phyloP scores from a whole-genome alignment of 129 eudicot genomes.

The Arctium minus region DNA sequence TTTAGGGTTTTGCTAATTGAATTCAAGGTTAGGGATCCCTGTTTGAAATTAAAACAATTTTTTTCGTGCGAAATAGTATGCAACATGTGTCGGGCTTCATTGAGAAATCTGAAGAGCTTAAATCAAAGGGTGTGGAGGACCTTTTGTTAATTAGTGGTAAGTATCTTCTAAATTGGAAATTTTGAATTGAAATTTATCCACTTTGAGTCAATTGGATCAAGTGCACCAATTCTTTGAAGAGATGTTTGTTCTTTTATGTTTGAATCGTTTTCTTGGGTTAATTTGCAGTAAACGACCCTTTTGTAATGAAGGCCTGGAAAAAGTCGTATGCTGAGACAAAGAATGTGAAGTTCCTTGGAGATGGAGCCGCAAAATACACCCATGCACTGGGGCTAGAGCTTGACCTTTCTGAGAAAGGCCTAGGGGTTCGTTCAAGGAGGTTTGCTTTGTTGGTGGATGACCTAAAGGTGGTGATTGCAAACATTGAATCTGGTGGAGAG shows the following conservation, averaged over 20 bases:
- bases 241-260: background rate
- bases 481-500: constrained; percentile 76
- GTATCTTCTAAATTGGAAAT: background rate
- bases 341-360: constrained; percentile 74
- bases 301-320: constrained; percentile 96
- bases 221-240: background rate
- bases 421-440: constrained; percentile 71
- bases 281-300: constrained; percentile 68
- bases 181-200: no score
- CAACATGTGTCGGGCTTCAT: constrained; percentile 88
- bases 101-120: constrained; percentile 75
- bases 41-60: background rate
- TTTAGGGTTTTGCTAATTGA: constrained; percentile 11
- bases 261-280: background rate
- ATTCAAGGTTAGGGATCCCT: background rate
- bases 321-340: constrained; percentile 78
- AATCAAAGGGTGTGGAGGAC: constrained; percentile 78
- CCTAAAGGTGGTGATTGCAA: constrained; percentile 71
- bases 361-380: constrained; percentile 78
- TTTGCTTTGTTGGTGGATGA: constrained; percentile 77
- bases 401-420: constrained; percentile 73
- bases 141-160: constrained; percentile 74
- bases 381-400: constrained; percentile 83
- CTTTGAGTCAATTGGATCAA: background rate
- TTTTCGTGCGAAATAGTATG: constrained; percentile 26